Conservation (phyloP, 2,329 filamentous ascomycete genomes). For the Fusarium pseudonygamai region DNA sequence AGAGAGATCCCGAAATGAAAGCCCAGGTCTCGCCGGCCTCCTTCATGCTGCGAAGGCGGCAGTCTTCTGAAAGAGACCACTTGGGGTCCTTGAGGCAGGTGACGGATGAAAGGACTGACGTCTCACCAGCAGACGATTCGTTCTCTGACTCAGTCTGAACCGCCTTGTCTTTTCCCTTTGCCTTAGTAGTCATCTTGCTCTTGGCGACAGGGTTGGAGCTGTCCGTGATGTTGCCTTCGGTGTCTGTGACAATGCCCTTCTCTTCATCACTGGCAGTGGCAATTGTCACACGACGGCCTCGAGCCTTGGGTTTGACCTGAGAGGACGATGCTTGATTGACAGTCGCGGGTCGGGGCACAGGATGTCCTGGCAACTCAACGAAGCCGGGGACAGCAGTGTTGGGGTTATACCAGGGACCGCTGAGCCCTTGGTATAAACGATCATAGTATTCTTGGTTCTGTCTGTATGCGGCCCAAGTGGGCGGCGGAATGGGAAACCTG, state of each 20-base stretch:
- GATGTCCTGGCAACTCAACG: background rate
- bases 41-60: constrained; percentile 49
- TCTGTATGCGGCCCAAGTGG: constrained; percentile 11
- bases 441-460: background rate
- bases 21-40: constrained; percentile 44
- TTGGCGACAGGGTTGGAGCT: background rate
- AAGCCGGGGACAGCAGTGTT: background rate
- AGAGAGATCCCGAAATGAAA: constrained; percentile 43
- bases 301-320: background rate
- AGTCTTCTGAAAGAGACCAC: constrained; percentile 51
- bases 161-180: constrained; percentile 6
- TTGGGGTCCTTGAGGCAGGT: background rate
- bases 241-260: background rate
- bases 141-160: constrained; percentile 3
- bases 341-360: background rate
- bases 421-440: background rate
- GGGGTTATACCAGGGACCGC: background rate
- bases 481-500: background rate
- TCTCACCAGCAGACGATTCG: constrained; percentile 1
- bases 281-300: background rate
- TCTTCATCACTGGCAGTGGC: constrained; percentile 5
- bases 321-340: background rate
- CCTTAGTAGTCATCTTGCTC: constrained; percentile 17
- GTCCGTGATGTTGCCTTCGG: background rate
- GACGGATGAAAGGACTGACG: constrained; percentile 1